Percentiles rank a stretch among this genome's conserved stretches.
Conservation (phyloP, 768 basidiomycete species). For the Flagelloscypha sp. region DNA sequence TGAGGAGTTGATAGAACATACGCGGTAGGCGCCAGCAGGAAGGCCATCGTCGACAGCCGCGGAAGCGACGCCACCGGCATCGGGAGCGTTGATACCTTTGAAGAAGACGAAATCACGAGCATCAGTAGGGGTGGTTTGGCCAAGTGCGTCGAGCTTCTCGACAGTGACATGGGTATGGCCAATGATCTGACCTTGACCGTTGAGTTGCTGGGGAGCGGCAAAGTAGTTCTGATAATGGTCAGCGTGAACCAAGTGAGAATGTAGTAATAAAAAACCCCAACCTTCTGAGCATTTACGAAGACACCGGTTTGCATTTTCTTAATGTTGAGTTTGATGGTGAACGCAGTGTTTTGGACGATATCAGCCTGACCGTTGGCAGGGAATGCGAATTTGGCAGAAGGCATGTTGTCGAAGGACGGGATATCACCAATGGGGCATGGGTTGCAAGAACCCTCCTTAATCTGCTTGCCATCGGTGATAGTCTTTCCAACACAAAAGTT, state of each 20-base stretch:
- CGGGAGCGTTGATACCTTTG: conserved; percentile 31
- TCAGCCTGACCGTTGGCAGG: conserved; percentile 29
- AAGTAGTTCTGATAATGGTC: conserved; percentile 31
- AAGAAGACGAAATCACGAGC: conserved; percentile 33
- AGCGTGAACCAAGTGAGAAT: conserved; percentile 40
- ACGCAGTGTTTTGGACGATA: conserved; percentile 31
- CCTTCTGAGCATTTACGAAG: conserved; percentile 47
- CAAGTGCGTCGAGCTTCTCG: conserved; percentile 25
- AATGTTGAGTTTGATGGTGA: conserved; percentile 35
- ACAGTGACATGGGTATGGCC: conserved; percentile 42
- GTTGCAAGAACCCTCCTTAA: conserved; percentile 31
- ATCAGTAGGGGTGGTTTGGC: conserved; percentile 23
- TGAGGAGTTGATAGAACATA: conserved; percentile 40
- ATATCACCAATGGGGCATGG: conserved; percentile 37
- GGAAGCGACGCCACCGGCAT: conserved; percentile 12
- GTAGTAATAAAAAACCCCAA: too few relatives aligned
- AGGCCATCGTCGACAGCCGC: conserved; percentile 1
- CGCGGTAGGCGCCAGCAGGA: conserved; percentile 7
- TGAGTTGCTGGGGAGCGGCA: conserved; percentile 37
- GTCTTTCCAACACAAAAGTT: conserved; percentile 39
- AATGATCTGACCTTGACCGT: conserved; percentile 31
- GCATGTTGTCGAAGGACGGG: conserved; percentile 30
- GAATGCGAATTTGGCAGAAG: conserved; percentile 29
- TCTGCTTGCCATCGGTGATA: conserved; percentile 44
- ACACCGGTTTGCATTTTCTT: conserved; percentile 37